Percentiles rank a stretch among this genome's conserved stretches.
These are phyloP conservation scores for Mucor ambiguus DNA, from an alignment of 371 early-diverging fungal species.

Conservation along the genomic window DNA sequence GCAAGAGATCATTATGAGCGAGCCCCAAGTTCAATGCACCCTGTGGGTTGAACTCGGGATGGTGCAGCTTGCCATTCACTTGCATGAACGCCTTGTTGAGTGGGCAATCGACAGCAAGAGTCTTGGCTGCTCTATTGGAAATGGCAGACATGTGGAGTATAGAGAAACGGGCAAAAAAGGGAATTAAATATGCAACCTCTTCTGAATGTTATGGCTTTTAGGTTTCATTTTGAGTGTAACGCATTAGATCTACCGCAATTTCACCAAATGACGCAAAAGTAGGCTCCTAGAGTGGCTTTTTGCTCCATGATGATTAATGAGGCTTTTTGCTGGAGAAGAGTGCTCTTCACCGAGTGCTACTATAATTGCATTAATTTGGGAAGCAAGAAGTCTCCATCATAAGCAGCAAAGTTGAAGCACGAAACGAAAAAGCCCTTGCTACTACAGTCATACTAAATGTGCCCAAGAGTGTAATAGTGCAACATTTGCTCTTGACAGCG, in stretches of 20 bases:
- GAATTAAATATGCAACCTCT: not conserved
- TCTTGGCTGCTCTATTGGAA: conserved; percentile 16
- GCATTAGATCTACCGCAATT: not conserved
- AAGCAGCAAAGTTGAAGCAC: too few relatives aligned
- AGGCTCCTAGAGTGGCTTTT: not conserved
- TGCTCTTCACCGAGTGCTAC: too few relatives aligned
- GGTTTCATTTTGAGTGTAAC: not conserved
- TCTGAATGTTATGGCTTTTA: not conserved
- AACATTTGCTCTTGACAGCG: too few relatives aligned
- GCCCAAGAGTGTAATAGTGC: too few relatives aligned
- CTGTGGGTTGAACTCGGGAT: conserved; percentile 45
- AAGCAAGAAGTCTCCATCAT: too few relatives aligned
- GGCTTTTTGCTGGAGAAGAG: too few relatives aligned
- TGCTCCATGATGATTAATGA: too few relatives aligned
- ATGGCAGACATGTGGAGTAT: not conserved
- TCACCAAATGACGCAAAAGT: not conserved
- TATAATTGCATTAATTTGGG: too few relatives aligned
- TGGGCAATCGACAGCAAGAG: conserved; percentile 13
- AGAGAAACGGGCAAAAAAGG: not conserved
- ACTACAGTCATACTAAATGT: too few relatives aligned
- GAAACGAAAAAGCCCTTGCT: too few relatives aligned
- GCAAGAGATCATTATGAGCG: conserved; percentile 72
- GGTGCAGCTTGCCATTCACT: not conserved
- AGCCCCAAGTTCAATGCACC: conserved; percentile 76
- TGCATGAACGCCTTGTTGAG: not conserved